These are phyloP conservation scores for Phellopilus nigrolimitatus DNA, from an alignment of 1,284 basidiomycete genomes.

Conservation along the genomic window DNA sequence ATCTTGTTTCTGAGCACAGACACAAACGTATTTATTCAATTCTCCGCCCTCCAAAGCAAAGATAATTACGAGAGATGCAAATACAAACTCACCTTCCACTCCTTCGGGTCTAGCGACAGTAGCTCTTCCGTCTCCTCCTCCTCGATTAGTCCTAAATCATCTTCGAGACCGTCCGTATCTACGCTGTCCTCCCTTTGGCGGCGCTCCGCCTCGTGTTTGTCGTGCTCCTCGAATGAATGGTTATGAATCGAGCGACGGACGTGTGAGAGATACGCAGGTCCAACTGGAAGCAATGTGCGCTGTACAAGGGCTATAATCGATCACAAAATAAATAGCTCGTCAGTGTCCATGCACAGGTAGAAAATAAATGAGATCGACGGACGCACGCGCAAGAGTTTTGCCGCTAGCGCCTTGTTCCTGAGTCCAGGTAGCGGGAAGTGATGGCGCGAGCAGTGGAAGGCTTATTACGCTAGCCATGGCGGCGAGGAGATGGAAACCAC, in stretches of 20 bases:
- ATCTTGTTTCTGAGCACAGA: conserved; percentile 79
- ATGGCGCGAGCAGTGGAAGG: conserved; percentile 16
- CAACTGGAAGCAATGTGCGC: conserved; percentile 69
- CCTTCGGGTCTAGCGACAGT: conserved; percentile 84
- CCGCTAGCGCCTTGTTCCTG: conserved; percentile 5
- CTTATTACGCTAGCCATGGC: conserved; percentile 18
- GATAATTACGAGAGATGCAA: conserved; percentile 2
- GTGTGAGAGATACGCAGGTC: conserved; percentile 79
- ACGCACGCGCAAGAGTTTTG: conserved; percentile 16
- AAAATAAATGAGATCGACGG: neutral
- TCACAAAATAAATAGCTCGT: neutral
- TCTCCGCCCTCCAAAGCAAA: neutral
- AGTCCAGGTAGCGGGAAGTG: conserved; percentile 14
- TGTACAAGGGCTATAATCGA: conserved; percentile 33
- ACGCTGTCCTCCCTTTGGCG: conserved; percentile 45
- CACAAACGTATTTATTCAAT: neutral
- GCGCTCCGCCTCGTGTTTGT: conserved; percentile 55
- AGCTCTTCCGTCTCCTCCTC: conserved; percentile 80
- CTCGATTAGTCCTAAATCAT: conserved; percentile 90
- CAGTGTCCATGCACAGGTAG: neutral
- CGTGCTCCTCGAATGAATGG: conserved; percentile 78
- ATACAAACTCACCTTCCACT: conserved; percentile 82
- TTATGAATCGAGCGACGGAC: conserved; percentile 71
- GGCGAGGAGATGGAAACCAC: neutral
- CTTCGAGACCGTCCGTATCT: conserved; percentile 57